Evolutionary conservation across 1,284 basidiomycete genomes (phyloP).

Genomic region (Trametes hirsuta): DNA sequence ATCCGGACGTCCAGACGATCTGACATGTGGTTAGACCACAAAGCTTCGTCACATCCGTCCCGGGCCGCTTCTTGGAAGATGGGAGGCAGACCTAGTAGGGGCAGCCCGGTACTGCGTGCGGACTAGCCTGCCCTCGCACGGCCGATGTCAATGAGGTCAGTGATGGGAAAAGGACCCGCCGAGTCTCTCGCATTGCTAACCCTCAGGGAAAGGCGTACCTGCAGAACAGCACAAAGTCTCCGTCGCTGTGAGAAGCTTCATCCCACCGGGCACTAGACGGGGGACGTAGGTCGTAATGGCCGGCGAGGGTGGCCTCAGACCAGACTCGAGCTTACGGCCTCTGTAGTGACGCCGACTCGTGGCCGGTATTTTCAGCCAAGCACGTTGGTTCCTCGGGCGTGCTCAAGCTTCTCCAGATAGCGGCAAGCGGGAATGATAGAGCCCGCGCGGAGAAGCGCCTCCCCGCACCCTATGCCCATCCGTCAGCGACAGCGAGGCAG

Average conservation of each 20-base stretch:
- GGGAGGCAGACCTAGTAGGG: too few relatives aligned
- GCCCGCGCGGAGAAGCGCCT: constrained; percentile 9
- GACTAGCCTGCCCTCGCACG: too few relatives aligned
- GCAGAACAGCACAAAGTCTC: background rate
- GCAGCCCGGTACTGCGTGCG: too few relatives aligned
- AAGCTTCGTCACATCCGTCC: too few relatives aligned
- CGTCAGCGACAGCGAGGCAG: constrained; percentile 12
- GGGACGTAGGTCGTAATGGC: background rate
- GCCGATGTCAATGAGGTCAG: background rate
- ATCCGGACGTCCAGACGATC: background rate
- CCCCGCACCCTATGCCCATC: constrained; percentile 23
- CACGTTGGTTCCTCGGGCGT: constrained; percentile 5
- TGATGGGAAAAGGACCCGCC: background rate
- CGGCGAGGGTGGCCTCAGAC: background rate
- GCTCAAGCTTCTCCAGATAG: constrained; percentile 15
- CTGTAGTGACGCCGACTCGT: background rate
- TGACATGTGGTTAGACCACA: too few relatives aligned
- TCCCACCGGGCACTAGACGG: constrained; percentile 9
- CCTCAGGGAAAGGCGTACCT: background rate
- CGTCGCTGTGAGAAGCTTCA: background rate
- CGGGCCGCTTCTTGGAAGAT: too few relatives aligned
- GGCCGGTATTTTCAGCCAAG: constrained; percentile 12
- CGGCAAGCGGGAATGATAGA: constrained; percentile 16
- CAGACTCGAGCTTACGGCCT: background rate
- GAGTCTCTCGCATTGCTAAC: background rate